A percentile compares a stretch with the other conserved stretches of the same genome.
Conservation (phyloP, 2,329 filamentous ascomycete species). For the Xylariaceae sp. region DNA sequence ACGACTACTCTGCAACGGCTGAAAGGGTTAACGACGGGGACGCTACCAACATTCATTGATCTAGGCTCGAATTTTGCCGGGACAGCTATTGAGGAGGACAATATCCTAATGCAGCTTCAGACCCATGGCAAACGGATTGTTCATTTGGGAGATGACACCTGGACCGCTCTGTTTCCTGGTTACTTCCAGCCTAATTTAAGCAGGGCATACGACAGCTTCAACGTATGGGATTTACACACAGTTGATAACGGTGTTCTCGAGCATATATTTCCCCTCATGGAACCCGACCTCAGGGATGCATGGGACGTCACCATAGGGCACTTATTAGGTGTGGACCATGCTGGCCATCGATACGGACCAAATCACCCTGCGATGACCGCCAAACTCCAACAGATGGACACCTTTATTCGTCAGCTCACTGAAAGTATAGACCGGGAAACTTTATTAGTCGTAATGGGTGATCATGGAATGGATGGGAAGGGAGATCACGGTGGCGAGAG, state of each 20-base stretch:
- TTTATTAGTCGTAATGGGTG: constrained; percentile 92
- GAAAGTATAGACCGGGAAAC: constrained; percentile 76
- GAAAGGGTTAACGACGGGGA: constrained; percentile 92
- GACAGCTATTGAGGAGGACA: constrained; percentile 90
- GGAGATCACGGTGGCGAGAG: constrained; percentile 98
- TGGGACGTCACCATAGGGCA: constrained; percentile 98
- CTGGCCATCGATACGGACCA: constrained; percentile 91
- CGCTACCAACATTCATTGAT: constrained; percentile 90
- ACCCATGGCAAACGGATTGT: constrained; percentile 70
- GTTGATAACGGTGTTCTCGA: constrained; percentile 93
- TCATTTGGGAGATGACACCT: constrained; percentile 96
- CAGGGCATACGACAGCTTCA: constrained; percentile 90
- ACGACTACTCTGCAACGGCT: constrained; percentile 88
- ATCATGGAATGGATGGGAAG: constrained; percentile 97
- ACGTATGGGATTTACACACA: constrained; percentile 96
- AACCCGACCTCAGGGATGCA: constrained; percentile 57
- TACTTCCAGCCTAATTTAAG: constrained; percentile 88
- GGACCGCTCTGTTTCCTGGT: constrained; percentile 88
- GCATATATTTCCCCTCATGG: constrained; percentile 80
- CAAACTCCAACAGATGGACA: constrained; percentile 89
- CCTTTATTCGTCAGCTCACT: constrained; percentile 68
- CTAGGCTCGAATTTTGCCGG: constrained; percentile 92
- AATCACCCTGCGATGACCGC: constrained; percentile 87
- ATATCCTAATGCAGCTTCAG: constrained; percentile 64
- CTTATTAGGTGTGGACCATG: constrained; percentile 92